Base-by-base conservation (phyloP, 768 basidiomycete genomes). In the Suillus subalutaceus region DNA sequence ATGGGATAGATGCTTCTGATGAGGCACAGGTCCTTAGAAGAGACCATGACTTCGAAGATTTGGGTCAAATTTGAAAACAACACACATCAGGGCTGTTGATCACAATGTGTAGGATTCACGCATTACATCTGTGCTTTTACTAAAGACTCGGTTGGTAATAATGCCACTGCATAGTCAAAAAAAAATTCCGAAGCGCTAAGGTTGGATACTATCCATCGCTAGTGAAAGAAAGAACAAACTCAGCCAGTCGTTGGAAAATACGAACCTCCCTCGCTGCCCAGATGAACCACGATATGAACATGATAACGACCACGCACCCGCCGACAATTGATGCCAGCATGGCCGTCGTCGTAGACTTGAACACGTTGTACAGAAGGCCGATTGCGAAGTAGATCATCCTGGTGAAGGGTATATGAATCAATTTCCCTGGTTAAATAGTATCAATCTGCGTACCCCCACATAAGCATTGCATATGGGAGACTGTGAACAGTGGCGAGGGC, bases 401-500 rank as follows among this genome's bases (percentile, higher is more conserved):
- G 38, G 41, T 18, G n/a, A 56, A 56, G 20, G 43, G 30, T 16
- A 37, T 20, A 4, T 55, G 26, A 53, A 53, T 30, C 8, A 44
- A 18, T 18, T 43, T 10, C 12, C 3, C 16, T 37, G 4, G 30
- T 38, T 23, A 40, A n/a, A 23, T 48, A 30, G 32, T 10, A 44
- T 30, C 5, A 2, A 30, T 20, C 5, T 3, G 40, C 77, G 63
- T 41, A 78, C 77, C 68, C 70, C 71, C 73, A 77, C 72, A 79
- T 72, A 44, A 77, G 69, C 30, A 77, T 65, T 32, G 72, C 78
- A 52, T 75, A 77, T 3, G 78, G 78, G 12, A 78, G 67, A 66
- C 73, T 77, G 63, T 74, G 78, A 53, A 76, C 66, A 16, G 77
- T 74, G 0, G 77, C 72, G n/a, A 79, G 65, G 1, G 71, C 64